Evolutionary conservation across 2,329 filamentous ascomycete genomes (phyloP), one percentile per base, ranked within the genome.

Genomic region (Fusarium siculi): DNA sequence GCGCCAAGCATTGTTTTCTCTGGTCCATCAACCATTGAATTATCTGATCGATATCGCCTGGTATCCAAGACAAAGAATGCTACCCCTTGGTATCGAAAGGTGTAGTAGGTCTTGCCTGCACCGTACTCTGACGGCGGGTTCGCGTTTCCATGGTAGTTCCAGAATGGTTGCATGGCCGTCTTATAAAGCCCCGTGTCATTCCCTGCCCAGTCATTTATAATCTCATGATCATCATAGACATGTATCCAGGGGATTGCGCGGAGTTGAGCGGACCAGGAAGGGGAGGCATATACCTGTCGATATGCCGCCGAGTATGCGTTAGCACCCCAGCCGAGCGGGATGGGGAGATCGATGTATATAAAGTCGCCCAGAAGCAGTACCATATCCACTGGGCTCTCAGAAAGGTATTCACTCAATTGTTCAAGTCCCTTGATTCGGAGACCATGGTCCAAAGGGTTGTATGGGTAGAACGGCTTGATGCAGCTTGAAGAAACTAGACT

Each of bases 211-310:
- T 59, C 46, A 11, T 59, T 59, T 5, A 54, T 59, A 11, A 59
- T 59, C n/a, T 59, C 56, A 11, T 59, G 56, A 12, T 42, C 56
- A 9, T 59, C 56, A 18, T 59, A 59, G 14, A 59, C 56, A 19
- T 59, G 36, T 19, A 59, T 15, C 56, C 46, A 59, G 3, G 46
- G 28, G 5, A 32, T 21, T 14, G 36, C 3, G 1, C n/a, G 46
- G 16, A 54, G 44, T 1, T 15, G n/a, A 4, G 56, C 2, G 1
- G 46, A 34, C 56, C 56, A 59, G 7, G 56, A 59, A 1, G 46
- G 46, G 5, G 56, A 59, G 2, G 56, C 56, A 40, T 59, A 59
- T 2, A 59, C 34, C 12, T 59, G 56, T 4, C 56, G 46, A 19
- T 59, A 53, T 21, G 56, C 56, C 1, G 9, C 15, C 3, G 56